Base-by-base conservation (phyloP, 176 grass and related monocot genomes). In the Aegilops tauschii region DNA sequence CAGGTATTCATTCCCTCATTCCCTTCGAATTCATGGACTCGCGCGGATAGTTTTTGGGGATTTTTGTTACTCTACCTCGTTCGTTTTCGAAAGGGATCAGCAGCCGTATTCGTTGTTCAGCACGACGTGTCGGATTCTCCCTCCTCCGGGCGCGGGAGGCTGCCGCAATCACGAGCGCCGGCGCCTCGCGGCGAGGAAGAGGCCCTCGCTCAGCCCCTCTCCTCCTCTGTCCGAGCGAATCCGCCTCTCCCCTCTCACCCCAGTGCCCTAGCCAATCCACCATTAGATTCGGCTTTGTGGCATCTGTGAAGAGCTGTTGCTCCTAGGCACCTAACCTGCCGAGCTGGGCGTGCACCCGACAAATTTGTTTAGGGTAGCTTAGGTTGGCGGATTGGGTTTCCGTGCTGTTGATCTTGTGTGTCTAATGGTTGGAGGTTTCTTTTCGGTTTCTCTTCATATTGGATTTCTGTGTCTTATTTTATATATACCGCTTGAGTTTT, bases 1-100 rank as follows among this genome's bases (percentile, higher is more conserved):
- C 86, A 88, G 86, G 80, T 88, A 78, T 78, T 12, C 63, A 14
- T 17, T 17, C 49, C 10, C 73, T 77, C 27, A 56, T 20, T 70
- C 64, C 20, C 17, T 8, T 27, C 36, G 8, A 78, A 83, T 78
- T 78, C 25, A 23, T 45, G 8, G 1, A 8, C 16, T 59, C 61
- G 12, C 12, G 1, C 16, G 59, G 10, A 58, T 11, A 9, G 32
- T 58, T 74, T 54, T 18, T 54, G 5, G 50, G 54, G 2, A 21
- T 21, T 20, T 58, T 30, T 30, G 25, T 50, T 76, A 18, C 42
- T 75, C 23, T 30, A 16, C 7, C 44, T 49, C 42, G 73, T 28
- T 56, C 12, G 1, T 61, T 6, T 17, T 18, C 0, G 17, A 9
- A 83, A 28, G 36, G 28, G 34, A 36, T 58, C 21, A 39, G 17